These are phyloP conservation scores for Hsuehochloa calcarea DNA, from an alignment of 176 grass and related monocot genomes.

Conservation along the genomic window DNA sequence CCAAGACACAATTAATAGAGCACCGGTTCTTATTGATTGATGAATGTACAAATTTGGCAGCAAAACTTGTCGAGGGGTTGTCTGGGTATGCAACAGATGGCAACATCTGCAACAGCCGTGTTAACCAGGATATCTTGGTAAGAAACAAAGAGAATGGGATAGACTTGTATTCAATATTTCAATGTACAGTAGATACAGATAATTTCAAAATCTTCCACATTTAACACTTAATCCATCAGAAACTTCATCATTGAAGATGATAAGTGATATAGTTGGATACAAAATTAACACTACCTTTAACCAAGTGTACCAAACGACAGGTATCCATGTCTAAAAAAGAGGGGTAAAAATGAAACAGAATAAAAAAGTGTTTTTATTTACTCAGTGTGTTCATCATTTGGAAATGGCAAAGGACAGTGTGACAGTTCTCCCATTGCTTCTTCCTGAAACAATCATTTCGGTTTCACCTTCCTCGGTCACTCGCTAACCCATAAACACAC, in stretches of 20 bases:
- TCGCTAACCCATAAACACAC: neutral
- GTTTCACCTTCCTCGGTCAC: neutral
- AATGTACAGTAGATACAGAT: slow-evolving; percentile 6
- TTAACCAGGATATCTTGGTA: slow-evolving; percentile 31
- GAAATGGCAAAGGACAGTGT: neutral
- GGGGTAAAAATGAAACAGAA: neutral
- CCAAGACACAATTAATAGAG: slow-evolving; percentile 94
- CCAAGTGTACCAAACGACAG: neutral
- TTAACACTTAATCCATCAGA: neutral
- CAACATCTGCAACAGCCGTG: slow-evolving; percentile 65
- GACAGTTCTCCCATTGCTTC: neutral
- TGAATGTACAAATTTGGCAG: slow-evolving; percentile 97
- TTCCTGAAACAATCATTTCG: neutral
- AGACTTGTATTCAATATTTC: neutral
- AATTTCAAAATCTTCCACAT: neutral
- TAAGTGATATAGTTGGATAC: neutral
- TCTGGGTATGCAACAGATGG: slow-evolving; percentile 86
- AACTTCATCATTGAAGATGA: neutral
- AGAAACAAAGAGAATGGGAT: neutral
- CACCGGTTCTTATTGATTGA: slow-evolving; percentile 99
- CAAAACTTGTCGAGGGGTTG: slow-evolving; percentile 92
- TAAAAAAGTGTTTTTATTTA: neutral
- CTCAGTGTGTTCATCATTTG: neutral
- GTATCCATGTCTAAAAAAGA: neutral
- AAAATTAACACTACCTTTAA: neutral